Conservation (phyloP, 1,139 yeast genomes). For the Geotrichum candidum region DNA sequence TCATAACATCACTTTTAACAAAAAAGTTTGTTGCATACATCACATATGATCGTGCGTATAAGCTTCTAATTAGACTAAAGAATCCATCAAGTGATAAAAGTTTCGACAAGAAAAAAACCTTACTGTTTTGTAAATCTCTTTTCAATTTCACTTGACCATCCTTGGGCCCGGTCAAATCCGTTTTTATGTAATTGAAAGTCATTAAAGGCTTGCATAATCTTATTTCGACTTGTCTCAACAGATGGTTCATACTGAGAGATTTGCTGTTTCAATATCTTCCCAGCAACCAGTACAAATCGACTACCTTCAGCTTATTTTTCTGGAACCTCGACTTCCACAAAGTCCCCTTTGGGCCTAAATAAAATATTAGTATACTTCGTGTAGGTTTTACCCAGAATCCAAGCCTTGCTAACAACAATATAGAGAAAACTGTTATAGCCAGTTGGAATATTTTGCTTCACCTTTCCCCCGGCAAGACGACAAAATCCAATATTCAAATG, state of each 20-base stretch:
- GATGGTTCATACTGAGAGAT: conserved; percentile 88
- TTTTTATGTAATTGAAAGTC: conserved; percentile 64
- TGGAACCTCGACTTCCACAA: conserved; percentile 26
- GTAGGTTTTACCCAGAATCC: conserved; percentile 33
- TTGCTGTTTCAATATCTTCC: conserved; percentile 67
- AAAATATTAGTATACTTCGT: conserved; percentile 46
- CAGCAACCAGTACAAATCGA: conserved; percentile 68
- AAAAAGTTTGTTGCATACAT: no score
- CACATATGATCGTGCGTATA: no score
- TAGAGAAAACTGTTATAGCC: conserved; percentile 72
- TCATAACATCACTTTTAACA: no score
- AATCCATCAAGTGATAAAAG: no score
- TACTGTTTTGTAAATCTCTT: conserved; percentile 16
- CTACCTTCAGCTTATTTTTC: conserved; percentile 34
- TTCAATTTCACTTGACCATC: conserved; percentile 66
- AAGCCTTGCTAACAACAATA: conserved; percentile 57
- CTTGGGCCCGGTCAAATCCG: conserved; percentile 66
- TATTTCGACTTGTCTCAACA: conserved; percentile 60
- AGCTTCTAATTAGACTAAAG: no score
- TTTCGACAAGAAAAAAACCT: no score
- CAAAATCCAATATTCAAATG: conserved; percentile 58
- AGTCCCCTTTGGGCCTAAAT: conserved; percentile 32
- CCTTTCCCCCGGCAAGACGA: conserved; percentile 62
- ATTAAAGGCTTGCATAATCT: conserved; percentile 59
- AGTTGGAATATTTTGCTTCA: conserved; percentile 55